Evolutionary conservation across 345 rosid genomes (phyloP).

Genomic region (Angophora floribunda): DNA sequence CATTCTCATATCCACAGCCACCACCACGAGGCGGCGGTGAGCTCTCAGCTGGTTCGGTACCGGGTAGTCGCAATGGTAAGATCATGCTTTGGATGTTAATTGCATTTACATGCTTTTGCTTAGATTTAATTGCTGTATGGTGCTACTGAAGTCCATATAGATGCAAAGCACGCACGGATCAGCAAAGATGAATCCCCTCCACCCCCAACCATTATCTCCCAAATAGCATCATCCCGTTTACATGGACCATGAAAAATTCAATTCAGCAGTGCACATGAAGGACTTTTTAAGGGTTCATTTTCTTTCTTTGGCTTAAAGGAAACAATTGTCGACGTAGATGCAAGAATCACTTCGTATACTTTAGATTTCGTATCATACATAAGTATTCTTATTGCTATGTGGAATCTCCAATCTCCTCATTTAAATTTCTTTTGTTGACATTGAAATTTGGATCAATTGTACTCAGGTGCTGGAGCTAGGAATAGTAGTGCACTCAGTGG

Average conservation of each 20-base stretch:
- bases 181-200: neutral
- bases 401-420: neutral
- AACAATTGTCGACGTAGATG: neutral
- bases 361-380: neutral
- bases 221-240: neutral
- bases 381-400: neutral
- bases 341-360: neutral
- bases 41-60: neutral
- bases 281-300: neutral
- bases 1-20: neutral
- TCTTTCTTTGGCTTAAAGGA: neutral
- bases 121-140: neutral
- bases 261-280: neutral
- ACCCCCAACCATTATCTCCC: neutral
- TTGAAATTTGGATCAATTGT: neutral
- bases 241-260: neutral
- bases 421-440: neutral
- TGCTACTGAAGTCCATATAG: neutral
- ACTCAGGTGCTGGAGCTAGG: conserved; percentile 56
- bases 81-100: neutral
- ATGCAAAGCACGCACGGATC: neutral
- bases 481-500: conserved; percentile 58
- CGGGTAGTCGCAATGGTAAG: neutral
- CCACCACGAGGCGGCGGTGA: neutral
- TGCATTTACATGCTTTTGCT: neutral